A percentile compares a stretch with the other conserved stretches of the same genome.
phyloP scores from a whole-genome alignment of 441 rosid genomes.

The Erysimum cheiri region DNA sequence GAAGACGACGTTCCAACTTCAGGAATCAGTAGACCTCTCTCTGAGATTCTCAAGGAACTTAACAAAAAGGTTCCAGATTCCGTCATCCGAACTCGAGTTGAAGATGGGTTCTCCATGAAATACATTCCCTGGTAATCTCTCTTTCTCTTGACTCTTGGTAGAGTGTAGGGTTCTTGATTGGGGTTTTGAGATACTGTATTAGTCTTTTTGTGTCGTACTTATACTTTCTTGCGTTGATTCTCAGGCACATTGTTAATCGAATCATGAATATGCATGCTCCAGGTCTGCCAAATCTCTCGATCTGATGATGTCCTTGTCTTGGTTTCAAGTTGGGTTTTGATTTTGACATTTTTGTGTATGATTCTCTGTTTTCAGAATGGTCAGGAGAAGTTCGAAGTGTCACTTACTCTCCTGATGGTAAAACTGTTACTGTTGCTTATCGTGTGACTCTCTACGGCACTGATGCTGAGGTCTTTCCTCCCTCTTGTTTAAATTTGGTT shows the following conservation, averaged over 20 bases:
- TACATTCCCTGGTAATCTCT: slow-evolving; percentile 73
- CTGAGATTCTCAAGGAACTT: slow-evolving; percentile 76
- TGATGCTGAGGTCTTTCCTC: slow-evolving; percentile 78
- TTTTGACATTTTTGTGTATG: slow-evolving; percentile 3
- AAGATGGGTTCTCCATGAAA: slow-evolving; percentile 66
- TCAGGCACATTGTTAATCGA: slow-evolving; percentile 81
- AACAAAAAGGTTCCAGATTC: slow-evolving; percentile 83
- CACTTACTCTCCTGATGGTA: slow-evolving; percentile 80
- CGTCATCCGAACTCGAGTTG: slow-evolving; percentile 57
- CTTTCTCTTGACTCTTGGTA: not conserved
- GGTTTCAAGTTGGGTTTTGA: slow-evolving; percentile 14
- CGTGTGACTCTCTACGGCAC: slow-evolving; percentile 88
- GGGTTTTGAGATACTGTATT: slow-evolving; percentile 2
- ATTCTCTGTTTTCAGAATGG: slow-evolving; percentile 61
- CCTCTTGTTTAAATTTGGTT: slow-evolving; percentile 7
- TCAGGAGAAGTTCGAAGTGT: slow-evolving; percentile 89
- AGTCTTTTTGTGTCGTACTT: not conserved
- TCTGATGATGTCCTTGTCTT: not conserved
- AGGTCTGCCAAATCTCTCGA: slow-evolving; percentile 45
- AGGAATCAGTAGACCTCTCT: slow-evolving; percentile 74
- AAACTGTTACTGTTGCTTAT: slow-evolving; percentile 82
- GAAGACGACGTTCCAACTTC: slow-evolving; percentile 61
- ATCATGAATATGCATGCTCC: slow-evolving; percentile 88
- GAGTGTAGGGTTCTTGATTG: slow-evolving; percentile 9
- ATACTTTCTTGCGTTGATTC: slow-evolving; percentile 18